Conservation (phyloP, 306 rosid genomes). For the Ceratonia siliqua region DNA sequence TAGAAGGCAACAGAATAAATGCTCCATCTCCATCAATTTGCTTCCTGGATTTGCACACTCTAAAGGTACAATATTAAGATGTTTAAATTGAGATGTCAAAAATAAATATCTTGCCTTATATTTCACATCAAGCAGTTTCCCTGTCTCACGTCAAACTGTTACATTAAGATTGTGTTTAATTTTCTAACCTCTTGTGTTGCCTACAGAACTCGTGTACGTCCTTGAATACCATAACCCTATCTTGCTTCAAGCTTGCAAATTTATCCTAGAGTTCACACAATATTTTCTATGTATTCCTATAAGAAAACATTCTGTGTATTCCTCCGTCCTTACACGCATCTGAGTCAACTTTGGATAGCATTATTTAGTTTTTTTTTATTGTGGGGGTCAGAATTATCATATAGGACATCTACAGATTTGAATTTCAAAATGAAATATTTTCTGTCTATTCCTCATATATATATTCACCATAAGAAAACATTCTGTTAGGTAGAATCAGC, state of each 20-base stretch:
- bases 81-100: conserved; percentile 20
- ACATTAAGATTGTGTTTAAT: neutral
- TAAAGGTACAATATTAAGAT: conserved; percentile 63
- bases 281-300: conserved; percentile 3
- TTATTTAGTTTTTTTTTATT: conserved; percentile 16
- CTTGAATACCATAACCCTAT: neutral
- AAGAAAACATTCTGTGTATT: no score
- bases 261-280: neutral
- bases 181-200: neutral
- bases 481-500: conserved; percentile 14
- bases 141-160: conserved; percentile 23
- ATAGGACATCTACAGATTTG: conserved; percentile 1
- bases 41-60: conserved; percentile 82
- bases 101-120: conserved; percentile 7
- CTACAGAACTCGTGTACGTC: neutral
- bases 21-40: conserved; percentile 78
- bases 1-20: conserved; percentile 54
- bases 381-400: conserved; percentile 5
- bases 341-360: neutral
- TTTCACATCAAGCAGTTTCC: neutral
- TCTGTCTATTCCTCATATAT: no score
- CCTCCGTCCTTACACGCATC: neutral
- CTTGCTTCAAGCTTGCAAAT: neutral
- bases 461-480: conserved; percentile 19
- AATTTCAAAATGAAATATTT: conserved; percentile 29